Conservation (phyloP, 805 yeast genomes). For the Wickerhamiella shivajii region DNA sequence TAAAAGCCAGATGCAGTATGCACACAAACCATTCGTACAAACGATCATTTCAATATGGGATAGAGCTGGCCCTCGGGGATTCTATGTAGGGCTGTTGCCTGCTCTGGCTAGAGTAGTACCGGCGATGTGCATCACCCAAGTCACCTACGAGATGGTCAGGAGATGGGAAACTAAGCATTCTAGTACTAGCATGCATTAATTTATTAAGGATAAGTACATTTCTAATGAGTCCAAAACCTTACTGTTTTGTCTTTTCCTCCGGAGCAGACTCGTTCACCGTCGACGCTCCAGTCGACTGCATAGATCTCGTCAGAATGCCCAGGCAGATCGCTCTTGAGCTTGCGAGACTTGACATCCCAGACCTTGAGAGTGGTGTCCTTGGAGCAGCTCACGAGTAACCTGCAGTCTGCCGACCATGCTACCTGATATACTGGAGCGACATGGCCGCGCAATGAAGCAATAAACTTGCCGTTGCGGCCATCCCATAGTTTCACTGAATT, state of each 20-base stretch:
- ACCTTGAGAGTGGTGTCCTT: constrained; percentile 93
- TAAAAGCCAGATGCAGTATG: constrained; percentile 53
- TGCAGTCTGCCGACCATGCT: constrained; percentile 92
- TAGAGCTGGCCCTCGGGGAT: constrained; percentile 47
- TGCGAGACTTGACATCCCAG: constrained; percentile 84
- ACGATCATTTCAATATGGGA: constrained; percentile 30
- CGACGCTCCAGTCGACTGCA: constrained; percentile 96
- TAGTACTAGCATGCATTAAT: too few relatives aligned
- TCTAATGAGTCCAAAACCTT: constrained; percentile 68
- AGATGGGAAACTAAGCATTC: too few relatives aligned
- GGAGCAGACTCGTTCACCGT: constrained; percentile 86
- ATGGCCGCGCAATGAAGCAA: constrained; percentile 88
- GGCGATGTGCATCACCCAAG: constrained; percentile 81
- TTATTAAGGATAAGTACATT: background rate
- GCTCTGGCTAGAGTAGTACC: constrained; percentile 77
- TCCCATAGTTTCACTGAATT: constrained; percentile 95
- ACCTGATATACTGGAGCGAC: constrained; percentile 97
- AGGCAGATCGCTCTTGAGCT: constrained; percentile 77
- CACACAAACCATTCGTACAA: constrained; percentile 20
- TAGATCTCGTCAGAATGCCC: constrained; percentile 94
- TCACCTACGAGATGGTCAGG: constrained; percentile 48
- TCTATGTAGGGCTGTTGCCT: constrained; percentile 72
- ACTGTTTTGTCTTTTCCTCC: constrained; percentile 96
- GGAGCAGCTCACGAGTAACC: constrained; percentile 82
- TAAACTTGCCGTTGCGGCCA: constrained; percentile 77